Evolutionary conservation across 2,329 filamentous ascomycete genomes (phyloP).

Genomic region (Hypocrella siamensis): DNA sequence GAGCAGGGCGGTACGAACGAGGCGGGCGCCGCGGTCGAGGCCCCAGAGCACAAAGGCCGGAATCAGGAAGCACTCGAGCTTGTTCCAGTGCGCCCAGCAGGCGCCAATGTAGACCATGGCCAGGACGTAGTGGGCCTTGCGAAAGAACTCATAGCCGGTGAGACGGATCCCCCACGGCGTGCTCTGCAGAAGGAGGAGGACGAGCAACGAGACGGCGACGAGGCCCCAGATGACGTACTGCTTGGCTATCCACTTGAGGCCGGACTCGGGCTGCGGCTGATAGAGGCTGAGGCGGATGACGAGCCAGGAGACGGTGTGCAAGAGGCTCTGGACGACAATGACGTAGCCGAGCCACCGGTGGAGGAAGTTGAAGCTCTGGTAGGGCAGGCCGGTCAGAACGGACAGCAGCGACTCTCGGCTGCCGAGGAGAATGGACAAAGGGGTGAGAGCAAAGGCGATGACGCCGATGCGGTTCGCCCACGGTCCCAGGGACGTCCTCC

Average conservation of each 20-base stretch:
- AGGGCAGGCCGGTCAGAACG: conserved; percentile 55
- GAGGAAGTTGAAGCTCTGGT: conserved; percentile 64
- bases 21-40: conserved; percentile 44
- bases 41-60: conserved; percentile 49
- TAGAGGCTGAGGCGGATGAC: conserved; percentile 52
- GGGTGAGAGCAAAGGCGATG: conserved; percentile 59
- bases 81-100: conserved; percentile 59
- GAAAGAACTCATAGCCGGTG: conserved; percentile 66
- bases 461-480: conserved; percentile 56
- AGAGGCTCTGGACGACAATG: conserved; percentile 48
- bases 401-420: conserved; percentile 56
- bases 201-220: conserved; percentile 49
- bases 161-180: conserved; percentile 39
- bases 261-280: conserved; percentile 51
- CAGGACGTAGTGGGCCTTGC: conserved; percentile 57
- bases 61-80: conserved; percentile 53
- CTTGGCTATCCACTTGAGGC: conserved; percentile 40
- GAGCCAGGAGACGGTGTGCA: conserved; percentile 60
- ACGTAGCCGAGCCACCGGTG: conserved; percentile 64
- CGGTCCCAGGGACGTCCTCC: conserved; percentile 47
- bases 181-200: conserved; percentile 44
- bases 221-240: conserved; percentile 60
- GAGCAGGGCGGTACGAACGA: conserved; percentile 41
- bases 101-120: conserved; percentile 62
- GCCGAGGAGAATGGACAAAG: conserved; percentile 51